Evolutionary conservation across 176 grass and related monocot species (phyloP), one percentile per base, ranked within the genome.

Genomic region (Areca catechu): DNA sequence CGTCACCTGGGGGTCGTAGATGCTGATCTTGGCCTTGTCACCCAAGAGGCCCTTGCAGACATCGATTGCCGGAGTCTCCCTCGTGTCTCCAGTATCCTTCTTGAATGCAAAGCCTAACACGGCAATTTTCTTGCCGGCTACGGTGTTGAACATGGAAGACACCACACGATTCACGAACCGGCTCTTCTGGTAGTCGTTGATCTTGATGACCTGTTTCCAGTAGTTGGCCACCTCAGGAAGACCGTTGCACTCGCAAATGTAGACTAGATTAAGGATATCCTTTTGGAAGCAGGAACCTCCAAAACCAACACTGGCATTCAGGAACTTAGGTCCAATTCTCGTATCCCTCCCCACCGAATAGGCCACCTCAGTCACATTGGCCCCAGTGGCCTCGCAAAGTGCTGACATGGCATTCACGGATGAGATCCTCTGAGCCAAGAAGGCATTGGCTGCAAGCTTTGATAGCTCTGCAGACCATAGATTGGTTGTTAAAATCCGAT

Each of bases 201-300:
- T 82, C 79, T 82, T 82, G 79, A 82, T 76, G 16, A 82, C 79
- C 48, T 82, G 79, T 66, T 82, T 82, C 79, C 79, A 82, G 66
- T 82, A 82, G 66, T 76, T 82, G 28, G 79, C 79, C 50, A 76
- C 79, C 66, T 82, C 79, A 15, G 79, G 78, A 7, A 81, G 66
- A 24, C 78, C 78, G 52, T 81, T 74, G 78, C 78, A 81, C 48
- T 81, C 71, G 0, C 78, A 81, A 25, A 81, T 81, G 78, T 81
- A 81, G 15, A 81, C 78, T 58, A 81, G 48, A 47, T 79, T 88
- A 7, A 88, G 75, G 23, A 88, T 88, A 47, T 88, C 84, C 71
- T 88, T 88, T 75, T 88, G 84, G 79, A 88, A 88, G 53, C 84
- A 88, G 24, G 84, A 88, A 12, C 84, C 84, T 48, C 84, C 84